Evolutionary conservation across 805 yeast species (phyloP), one percentile per base, ranked within the genome.

Genomic region (Cyberlindnera nakhonratchasimensis): DNA sequence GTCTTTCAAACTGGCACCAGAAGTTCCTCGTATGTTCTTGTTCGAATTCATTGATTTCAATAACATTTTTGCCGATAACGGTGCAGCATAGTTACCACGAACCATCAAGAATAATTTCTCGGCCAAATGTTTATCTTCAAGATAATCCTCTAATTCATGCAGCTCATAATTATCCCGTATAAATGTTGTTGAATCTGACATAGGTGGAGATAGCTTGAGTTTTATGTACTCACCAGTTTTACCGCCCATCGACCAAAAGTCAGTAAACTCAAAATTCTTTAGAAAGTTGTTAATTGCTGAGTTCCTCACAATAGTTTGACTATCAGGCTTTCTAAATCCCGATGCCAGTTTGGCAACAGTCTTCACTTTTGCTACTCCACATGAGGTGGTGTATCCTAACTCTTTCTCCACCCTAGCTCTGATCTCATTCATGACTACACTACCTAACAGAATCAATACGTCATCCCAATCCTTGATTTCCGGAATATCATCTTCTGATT

Each of bases 171-270:
- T 65, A 3, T 75, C 73, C 40, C 84, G 65, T 2, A 87, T 70
- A 47, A 59, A 71, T 3, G 71, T 64, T 52, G 83, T 71, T 42
- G 61, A 70, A 3, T 70, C 64, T 50, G 82, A 68, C 83, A 86
- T 2, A n/a, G 48, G 46, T 11, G 49, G 49, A 2, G 70, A 66
- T n/a, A 89, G 60, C 16, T 66, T 60, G n/a, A 62, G 59, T 14
- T 71, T 47, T 1, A 88, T 67, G 11, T 66, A 64, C 10, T 80
- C 80, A 0, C 99, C 99, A 9, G 73, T 63, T 51, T 86, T 87
- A 2, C 98, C 99, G 6, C 99, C 98, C 71, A 91, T 67, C 0
- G 96, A 88, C 75, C 96, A 83, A 43, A 91, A 77, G 52, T 89
- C 95, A 0, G 77, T 75, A 17, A 91, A 58, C 45, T 79, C 77